These are phyloP conservation scores for Cercospora beticola DNA, from an alignment of 2,329 filamentous ascomycete genomes.

Conservation along the genomic window DNA sequence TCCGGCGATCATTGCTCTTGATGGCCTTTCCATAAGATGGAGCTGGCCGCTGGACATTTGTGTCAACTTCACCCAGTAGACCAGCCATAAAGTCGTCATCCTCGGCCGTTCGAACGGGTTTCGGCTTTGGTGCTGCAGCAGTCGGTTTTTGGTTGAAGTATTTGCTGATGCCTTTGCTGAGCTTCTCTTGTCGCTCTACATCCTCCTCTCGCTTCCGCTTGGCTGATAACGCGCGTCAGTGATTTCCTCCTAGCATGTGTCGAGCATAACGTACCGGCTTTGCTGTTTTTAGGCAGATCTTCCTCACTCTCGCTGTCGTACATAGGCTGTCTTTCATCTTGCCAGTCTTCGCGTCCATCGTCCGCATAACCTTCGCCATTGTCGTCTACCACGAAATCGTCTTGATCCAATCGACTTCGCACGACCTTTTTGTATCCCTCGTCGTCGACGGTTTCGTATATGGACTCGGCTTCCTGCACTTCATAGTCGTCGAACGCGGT, in stretches of 20 bases:
- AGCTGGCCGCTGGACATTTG: constrained; percentile 62
- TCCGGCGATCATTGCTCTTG: constrained; percentile 73
- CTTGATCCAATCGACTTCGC: constrained; percentile 79
- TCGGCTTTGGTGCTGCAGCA: constrained; percentile 67
- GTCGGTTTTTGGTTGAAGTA: constrained; percentile 82
- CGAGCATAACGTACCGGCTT: constrained; percentile 51
- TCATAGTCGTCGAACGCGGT: constrained; percentile 86
- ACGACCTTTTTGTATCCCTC: constrained; percentile 97
- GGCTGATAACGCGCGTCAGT: constrained; percentile 49
- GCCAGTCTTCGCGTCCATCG: constrained; percentile 93
- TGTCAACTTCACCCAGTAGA: constrained; percentile 83
- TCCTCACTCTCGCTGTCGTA: constrained; percentile 77
- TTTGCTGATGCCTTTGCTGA: constrained; percentile 87
- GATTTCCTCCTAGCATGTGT: not conserved
- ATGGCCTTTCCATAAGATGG: constrained; percentile 60
- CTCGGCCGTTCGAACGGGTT: constrained; percentile 61
- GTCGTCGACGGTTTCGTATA: constrained; percentile 97
- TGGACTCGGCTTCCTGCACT: constrained; percentile 75
- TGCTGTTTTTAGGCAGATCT: constrained; percentile 58
- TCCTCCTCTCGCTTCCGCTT: constrained; percentile 90
- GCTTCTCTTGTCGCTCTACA: constrained; percentile 77
- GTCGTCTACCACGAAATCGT: constrained; percentile 98
- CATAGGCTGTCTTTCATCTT: constrained; percentile 63
- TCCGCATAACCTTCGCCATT: constrained; percentile 96
- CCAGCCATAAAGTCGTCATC: constrained; percentile 85